Evolutionary conservation across 176 grass and related monocot species (phyloP).

Genomic region (Cenchrus purpureus): DNA sequence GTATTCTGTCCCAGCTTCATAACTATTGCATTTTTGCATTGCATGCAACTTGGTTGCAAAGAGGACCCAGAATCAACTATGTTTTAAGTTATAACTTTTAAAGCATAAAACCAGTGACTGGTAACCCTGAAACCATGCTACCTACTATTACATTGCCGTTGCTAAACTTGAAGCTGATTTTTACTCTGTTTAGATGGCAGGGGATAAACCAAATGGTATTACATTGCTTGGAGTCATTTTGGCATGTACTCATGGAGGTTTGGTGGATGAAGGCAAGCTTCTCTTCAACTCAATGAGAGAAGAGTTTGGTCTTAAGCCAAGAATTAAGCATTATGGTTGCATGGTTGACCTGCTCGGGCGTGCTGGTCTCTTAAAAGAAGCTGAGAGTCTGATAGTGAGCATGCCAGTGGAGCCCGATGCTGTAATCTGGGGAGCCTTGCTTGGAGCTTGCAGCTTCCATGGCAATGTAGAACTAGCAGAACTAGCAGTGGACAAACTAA

Average conservation of each 20-base stretch:
- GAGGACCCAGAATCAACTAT: no score
- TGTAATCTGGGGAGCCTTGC: slow-evolving; percentile 69
- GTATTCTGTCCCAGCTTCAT: no score
- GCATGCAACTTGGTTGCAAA: background rate
- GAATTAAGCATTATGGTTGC: slow-evolving; percentile 79
- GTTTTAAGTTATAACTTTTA: background rate
- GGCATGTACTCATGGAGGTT: slow-evolving; percentile 79
- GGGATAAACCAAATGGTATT: slow-evolving; percentile 60
- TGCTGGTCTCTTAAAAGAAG: slow-evolving; percentile 62
- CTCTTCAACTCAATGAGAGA: slow-evolving; percentile 59
- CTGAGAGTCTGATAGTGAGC: slow-evolving; percentile 56
- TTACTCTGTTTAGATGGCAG: slow-evolving; percentile 51
- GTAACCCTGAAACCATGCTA: background rate
- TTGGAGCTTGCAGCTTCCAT: slow-evolving; percentile 83
- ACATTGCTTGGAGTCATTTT: slow-evolving; percentile 68
- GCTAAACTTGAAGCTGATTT: slow-evolving; percentile 21
- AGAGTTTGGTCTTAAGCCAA: slow-evolving; percentile 50
- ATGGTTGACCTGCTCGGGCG: slow-evolving; percentile 76
- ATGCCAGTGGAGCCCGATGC: slow-evolving; percentile 80
- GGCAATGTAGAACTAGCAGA: slow-evolving; percentile 60
- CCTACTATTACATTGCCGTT: background rate
- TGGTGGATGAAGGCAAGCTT: slow-evolving; percentile 62
- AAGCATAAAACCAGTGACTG: background rate
- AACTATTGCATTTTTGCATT: background rate
- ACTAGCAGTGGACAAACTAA: slow-evolving; percentile 45